Conservation (phyloP, 805 yeast species). For the Metschnikowia baotianmanensis region DNA sequence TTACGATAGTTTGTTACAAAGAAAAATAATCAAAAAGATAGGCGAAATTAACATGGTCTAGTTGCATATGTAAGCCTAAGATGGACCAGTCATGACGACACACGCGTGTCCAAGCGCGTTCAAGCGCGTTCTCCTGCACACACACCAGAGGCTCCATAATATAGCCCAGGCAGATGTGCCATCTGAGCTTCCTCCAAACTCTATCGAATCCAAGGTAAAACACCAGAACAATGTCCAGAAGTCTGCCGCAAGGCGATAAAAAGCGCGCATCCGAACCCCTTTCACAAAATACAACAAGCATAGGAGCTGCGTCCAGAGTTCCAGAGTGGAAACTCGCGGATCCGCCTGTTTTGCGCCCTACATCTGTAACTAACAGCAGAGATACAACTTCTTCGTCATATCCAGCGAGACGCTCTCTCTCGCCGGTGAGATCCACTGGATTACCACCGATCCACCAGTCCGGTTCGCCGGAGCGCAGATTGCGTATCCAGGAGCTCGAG, state of each 20-base stretch:
- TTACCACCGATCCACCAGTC: conserved; percentile 28
- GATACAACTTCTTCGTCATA: neutral
- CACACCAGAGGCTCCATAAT: neutral
- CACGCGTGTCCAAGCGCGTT: no score
- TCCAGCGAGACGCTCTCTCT: conserved; percentile 4
- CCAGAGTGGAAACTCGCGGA: conserved; percentile 1
- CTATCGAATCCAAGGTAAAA: no score
- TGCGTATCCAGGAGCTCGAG: conserved; percentile 30
- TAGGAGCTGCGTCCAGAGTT: neutral
- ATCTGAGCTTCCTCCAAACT: no score
- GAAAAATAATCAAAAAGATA: no score
- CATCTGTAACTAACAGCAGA: neutral
- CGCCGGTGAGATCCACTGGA: conserved; percentile 1
- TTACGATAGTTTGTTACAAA: no score
- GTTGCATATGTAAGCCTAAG: no score
- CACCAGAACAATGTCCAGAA: neutral
- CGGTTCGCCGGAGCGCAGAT: conserved; percentile 36
- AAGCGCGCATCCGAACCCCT: neutral
- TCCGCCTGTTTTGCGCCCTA: neutral
- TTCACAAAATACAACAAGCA: neutral
- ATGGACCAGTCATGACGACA: no score
- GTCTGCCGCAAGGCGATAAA: no score
- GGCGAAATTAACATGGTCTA: no score
- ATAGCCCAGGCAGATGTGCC: neutral
- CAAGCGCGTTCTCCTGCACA: neutral